Evolutionary conservation across 2,329 filamentous ascomycete genomes (phyloP).

Genomic region (Malbranchea cinnamomea): DNA sequence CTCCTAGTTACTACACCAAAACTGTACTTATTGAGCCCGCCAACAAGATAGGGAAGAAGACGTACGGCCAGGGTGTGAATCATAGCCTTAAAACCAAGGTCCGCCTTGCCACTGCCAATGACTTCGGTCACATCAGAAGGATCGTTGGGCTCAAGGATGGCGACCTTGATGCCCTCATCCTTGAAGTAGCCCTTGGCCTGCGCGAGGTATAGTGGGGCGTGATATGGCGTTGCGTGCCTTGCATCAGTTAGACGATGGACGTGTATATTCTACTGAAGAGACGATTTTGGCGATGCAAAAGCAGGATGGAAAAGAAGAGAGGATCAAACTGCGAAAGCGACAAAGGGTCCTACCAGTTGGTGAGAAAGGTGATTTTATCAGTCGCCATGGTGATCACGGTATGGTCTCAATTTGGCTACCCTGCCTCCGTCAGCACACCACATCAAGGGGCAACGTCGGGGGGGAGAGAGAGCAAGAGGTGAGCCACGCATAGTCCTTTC

Average conservation of each 20-base stretch:
- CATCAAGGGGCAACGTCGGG: constrained; percentile 11
- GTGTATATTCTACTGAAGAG: constrained; percentile 18
- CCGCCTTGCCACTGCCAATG: constrained; percentile 60
- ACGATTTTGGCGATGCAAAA: constrained; percentile 5
- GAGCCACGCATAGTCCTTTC: constrained; percentile 74
- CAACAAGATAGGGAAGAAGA: too few relatives aligned
- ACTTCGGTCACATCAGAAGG: constrained; percentile 72
- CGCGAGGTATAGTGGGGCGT: constrained; percentile 62
- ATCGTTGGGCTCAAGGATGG: constrained; percentile 63
- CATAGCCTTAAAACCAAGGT: constrained; percentile 73
- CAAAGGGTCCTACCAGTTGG: constrained; percentile 52
- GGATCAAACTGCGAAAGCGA: constrained; percentile 5
- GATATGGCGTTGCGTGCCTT: constrained; percentile 71
- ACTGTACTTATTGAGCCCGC: too few relatives aligned
- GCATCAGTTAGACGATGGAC: too few relatives aligned
- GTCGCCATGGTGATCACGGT: constrained; percentile 50
- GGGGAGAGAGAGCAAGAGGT: constrained; percentile 25
- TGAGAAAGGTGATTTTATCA: constrained; percentile 73
- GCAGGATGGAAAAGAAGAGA: constrained; percentile 3
- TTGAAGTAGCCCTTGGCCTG: constrained; percentile 61
- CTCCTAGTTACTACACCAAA: not conserved
- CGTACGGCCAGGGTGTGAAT: constrained; percentile 61
- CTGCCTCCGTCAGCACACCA: constrained; percentile 17
- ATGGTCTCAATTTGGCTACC: constrained; percentile 12
- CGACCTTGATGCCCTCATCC: constrained; percentile 63